Evolutionary conservation across 202 grass and related monocot genomes (phyloP).

Genomic region (Alloteropsis angusta): DNA sequence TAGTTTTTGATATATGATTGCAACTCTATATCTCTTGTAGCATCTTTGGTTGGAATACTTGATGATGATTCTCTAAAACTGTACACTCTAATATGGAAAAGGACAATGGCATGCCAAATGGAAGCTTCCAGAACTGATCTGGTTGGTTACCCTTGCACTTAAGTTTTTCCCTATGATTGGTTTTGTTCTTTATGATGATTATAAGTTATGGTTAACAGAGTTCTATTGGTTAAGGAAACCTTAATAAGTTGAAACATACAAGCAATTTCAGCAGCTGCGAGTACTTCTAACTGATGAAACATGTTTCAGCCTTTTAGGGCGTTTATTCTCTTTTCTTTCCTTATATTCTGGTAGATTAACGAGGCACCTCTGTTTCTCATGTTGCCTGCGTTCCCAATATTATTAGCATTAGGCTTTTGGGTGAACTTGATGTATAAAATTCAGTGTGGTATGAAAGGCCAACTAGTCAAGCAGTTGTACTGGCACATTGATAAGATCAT

Average conservation of each 20-base stretch:
- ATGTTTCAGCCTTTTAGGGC: not conserved
- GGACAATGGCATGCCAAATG: slow-evolving; percentile 92
- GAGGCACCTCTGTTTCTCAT: not conserved
- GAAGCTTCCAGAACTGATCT: slow-evolving; percentile 65
- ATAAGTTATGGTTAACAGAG: not conserved
- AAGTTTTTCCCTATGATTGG: slow-evolving; percentile 3
- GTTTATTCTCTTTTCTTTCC: not conserved
- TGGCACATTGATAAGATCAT: not conserved
- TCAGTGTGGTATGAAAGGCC: not conserved
- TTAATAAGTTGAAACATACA: not conserved
- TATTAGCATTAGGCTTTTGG: not conserved
- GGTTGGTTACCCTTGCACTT: slow-evolving; percentile 39
- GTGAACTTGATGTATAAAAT: not conserved
- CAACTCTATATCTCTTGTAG: slow-evolving; percentile 40
- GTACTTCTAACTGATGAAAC: not conserved
- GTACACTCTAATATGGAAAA: slow-evolving; percentile 89
- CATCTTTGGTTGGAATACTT: slow-evolving; percentile 73
- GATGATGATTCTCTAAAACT: slow-evolving; percentile 83
- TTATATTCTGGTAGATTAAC: not conserved
- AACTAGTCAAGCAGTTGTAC: not conserved
- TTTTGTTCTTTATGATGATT: slow-evolving; percentile 12
- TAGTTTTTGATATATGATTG: slow-evolving; percentile 24
- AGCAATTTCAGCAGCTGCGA: not conserved
- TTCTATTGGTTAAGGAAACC: slow-evolving; percentile 7
- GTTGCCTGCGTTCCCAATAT: not conserved